These are phyloP conservation scores for Cytospora leucostoma DNA, from an alignment of 2,329 filamentous ascomycete species.

Conservation along the genomic window DNA sequence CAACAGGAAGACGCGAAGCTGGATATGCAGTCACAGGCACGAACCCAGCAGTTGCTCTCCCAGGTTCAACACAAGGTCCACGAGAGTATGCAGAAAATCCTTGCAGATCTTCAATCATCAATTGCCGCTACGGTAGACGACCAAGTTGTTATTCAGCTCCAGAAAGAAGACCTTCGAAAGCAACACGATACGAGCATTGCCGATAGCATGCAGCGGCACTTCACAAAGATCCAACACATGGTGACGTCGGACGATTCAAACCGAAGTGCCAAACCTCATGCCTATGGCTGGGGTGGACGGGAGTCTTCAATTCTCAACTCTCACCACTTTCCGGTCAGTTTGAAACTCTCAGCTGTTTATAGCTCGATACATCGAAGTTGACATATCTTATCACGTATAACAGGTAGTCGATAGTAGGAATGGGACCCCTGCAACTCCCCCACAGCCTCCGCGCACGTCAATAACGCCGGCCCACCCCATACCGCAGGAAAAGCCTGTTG, in stretches of 20 bases:
- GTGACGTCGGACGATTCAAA: slow-evolving; percentile 1
- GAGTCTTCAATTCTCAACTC: background rate
- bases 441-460: background rate
- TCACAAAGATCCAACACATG: slow-evolving; percentile 20
- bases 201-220: slow-evolving; percentile 19
- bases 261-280: background rate
- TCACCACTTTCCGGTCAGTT: slow-evolving; percentile 6
- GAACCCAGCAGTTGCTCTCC: slow-evolving; percentile 15
- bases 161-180: slow-evolving; percentile 21
- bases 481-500: slow-evolving; percentile 6
- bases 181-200: slow-evolving; percentile 20
- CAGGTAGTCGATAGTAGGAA: slow-evolving; percentile 1
- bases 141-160: slow-evolving; percentile 21
- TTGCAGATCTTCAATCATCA: slow-evolving; percentile 16
- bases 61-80: slow-evolving; percentile 24
- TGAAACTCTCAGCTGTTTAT: background rate
- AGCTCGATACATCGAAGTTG: background rate
- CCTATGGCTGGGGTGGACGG: slow-evolving; percentile 1
- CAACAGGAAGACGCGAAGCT: slow-evolving; percentile 9
- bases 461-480: background rate
- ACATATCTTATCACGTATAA: background rate
- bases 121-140: slow-evolving; percentile 20
- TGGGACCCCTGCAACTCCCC: slow-evolving; percentile 2
- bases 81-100: slow-evolving; percentile 21
- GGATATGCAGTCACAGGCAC: slow-evolving; percentile 18